Conservation (phyloP, 108 stramenopile genomes). For the Epithemia pelagica region DNA sequence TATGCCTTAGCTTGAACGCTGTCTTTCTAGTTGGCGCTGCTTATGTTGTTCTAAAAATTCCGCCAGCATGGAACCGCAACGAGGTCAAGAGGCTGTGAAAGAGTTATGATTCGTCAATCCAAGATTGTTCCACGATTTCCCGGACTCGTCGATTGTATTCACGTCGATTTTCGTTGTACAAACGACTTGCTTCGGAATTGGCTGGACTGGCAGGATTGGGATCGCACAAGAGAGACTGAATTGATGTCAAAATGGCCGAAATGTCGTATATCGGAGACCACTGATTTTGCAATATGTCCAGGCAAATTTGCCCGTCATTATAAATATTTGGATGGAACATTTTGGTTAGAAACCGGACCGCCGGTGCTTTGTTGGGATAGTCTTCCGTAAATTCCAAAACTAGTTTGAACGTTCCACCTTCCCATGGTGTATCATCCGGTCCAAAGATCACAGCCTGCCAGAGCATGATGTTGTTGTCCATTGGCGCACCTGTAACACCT, state of each 20-base stretch:
- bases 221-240: conserved; percentile 98
- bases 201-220: conserved; percentile 98
- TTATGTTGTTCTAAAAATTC: no score
- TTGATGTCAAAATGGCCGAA: conserved; percentile 97
- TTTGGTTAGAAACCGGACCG: conserved; percentile 95
- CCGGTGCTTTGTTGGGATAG: conserved; percentile 98
- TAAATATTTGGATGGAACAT: conserved; percentile 99
- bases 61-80: no score
- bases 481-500: conserved; percentile 96
- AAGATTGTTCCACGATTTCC: conserved; percentile 97
- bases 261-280: conserved; percentile 99
- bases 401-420: conserved; percentile 95
- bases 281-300: conserved; percentile 99
- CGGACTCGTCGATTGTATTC: conserved; percentile 98
- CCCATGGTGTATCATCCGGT: conserved; percentile 99
- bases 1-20: no score
- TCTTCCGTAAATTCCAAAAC: conserved; percentile 98
- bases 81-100: no score
- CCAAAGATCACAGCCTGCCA: conserved; percentile 99
- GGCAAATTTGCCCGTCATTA: conserved; percentile 96
- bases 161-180: conserved; percentile 96
- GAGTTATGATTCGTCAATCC: conserved; percentile 67
- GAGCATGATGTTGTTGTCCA: conserved; percentile 97
- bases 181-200: conserved; percentile 93
- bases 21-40: no score